phyloP scores from a whole-genome alignment of 208 protist genomes.

The Herpetomonas muscarum region DNA sequence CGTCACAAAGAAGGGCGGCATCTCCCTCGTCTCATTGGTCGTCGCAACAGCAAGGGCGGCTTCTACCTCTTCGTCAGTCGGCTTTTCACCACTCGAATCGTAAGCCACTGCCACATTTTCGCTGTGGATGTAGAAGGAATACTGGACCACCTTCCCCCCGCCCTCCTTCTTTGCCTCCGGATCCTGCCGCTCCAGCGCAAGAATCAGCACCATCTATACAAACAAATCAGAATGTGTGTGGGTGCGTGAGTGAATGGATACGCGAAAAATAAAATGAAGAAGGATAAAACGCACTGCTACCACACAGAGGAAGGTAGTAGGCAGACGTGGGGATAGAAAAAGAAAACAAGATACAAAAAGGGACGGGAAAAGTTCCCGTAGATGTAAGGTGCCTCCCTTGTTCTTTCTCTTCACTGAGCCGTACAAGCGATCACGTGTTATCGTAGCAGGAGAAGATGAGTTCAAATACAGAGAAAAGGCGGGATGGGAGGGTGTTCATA shows the following conservation, averaged over 20 bases:
- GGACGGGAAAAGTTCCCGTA: no score
- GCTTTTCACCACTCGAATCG: constrained; percentile 3
- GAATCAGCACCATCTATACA: constrained; percentile 18
- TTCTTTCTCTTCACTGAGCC: no score
- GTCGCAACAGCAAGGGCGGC: neutral
- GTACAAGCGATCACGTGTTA: no score
- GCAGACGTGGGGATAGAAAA: neutral
- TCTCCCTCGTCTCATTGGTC: constrained; percentile 9
- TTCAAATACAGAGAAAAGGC: neutral
- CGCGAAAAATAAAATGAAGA: constrained; percentile 6
- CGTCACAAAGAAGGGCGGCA: constrained; percentile 60
- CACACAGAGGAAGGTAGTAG: constrained; percentile 4
- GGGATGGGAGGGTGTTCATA: neutral
- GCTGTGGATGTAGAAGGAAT: constrained; percentile 8
- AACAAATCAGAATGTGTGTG: neutral
- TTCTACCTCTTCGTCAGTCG: constrained; percentile 7
- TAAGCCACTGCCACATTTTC: constrained; percentile 16
- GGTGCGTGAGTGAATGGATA: neutral
- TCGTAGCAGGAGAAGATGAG: constrained; percentile 1
- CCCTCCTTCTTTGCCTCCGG: neutral
- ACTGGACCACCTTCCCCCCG: neutral
- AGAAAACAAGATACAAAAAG: constrained; percentile 3
- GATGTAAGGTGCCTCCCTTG: no score
- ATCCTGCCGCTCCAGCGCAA: constrained; percentile 13
- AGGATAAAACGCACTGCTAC: neutral